Base-by-base conservation (phyloP, 805 yeast genomes). In the Aciculoconidium aculeatum region DNA sequence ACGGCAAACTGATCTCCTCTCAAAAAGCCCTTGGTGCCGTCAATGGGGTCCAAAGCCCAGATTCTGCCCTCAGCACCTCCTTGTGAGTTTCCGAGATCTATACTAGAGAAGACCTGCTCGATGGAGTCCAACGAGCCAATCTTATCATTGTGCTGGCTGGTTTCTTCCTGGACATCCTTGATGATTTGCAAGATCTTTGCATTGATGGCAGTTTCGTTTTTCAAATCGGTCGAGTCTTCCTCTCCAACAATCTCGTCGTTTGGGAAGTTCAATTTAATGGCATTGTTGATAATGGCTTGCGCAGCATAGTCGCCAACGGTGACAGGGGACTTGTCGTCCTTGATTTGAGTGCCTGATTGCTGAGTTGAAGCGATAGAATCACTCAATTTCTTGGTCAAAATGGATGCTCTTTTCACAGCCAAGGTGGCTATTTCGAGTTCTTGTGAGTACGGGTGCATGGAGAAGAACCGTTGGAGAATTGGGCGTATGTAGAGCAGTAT, bases 31-130 rank as follows among this genome's bases (percentile, higher is more conserved):
- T 64, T 92, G 12, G 99, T 92, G 6, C 99, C 99, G 51, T 92
- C 99, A 38, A 92, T 88, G 21, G 99, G 99, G 50, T 92, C 99
- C 47, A 92, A 62, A 1, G 96, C 95, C 99, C 99, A 92, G 51
- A 85, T 77, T 37, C 98, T 67, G 14, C 95, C 94, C 20, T 55
- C 63, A 17, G 59, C 42, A 4, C 96, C 95, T 31, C 96, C 97
- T 37, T 67, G 53, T 21, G 82, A 83, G 47, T 73, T 69, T 27
- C 98, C 98, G 36, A 67, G 58, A 50, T 87, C 95, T 34, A 92
- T 82, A 15, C 80, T 67, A 5, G 71, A 65, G 40, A 71, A 70
- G 27, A 90, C 67, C 17, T 72, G 67, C 1, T 67, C 64, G 17
- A 70, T 49, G 3, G 65, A 49, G 7, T 46, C 37, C 23, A 80